These are phyloP conservation scores for Nicotiana sylvestris DNA, from an alignment of 257 asterid genomes.

Conservation along the genomic window DNA sequence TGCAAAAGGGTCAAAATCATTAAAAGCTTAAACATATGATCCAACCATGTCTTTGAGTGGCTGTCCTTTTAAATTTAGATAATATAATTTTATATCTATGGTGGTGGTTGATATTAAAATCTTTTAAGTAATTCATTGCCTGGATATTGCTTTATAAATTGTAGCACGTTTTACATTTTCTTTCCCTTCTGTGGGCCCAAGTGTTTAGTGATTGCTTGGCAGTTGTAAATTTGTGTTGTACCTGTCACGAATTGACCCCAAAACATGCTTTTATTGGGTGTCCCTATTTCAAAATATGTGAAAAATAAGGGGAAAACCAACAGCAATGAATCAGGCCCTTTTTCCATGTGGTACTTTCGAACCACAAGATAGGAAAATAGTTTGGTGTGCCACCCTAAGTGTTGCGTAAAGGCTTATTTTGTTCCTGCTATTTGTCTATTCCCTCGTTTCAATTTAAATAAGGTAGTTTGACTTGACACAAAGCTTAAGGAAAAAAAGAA, in stretches of 20 bases:
- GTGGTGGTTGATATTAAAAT: background rate
- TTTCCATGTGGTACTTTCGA: too few species aligned
- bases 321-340: too few species aligned
- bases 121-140: background rate
- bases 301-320: too few species aligned
- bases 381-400: too few species aligned
- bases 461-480: too few species aligned
- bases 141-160: background rate
- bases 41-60: background rate
- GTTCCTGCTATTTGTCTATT: too few species aligned
- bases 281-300: too few species aligned
- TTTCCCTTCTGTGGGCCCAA: background rate
- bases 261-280: background rate
- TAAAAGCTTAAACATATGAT: background rate
- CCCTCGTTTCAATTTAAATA: too few species aligned
- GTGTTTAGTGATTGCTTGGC: background rate
- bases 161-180: background rate
- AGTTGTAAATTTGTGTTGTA: background rate
- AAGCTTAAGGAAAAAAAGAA: too few species aligned
- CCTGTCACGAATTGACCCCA: background rate
- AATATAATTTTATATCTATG: background rate
- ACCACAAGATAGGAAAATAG: too few species aligned
- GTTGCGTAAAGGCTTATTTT: too few species aligned
- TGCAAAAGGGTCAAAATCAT: background rate
- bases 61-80: background rate